A percentile compares a stretch with the other conserved stretches of the same genome.
phyloP scores from a whole-genome alignment of 768 basidiomycete genomes.

The Steccherinum ochraceum region DNA sequence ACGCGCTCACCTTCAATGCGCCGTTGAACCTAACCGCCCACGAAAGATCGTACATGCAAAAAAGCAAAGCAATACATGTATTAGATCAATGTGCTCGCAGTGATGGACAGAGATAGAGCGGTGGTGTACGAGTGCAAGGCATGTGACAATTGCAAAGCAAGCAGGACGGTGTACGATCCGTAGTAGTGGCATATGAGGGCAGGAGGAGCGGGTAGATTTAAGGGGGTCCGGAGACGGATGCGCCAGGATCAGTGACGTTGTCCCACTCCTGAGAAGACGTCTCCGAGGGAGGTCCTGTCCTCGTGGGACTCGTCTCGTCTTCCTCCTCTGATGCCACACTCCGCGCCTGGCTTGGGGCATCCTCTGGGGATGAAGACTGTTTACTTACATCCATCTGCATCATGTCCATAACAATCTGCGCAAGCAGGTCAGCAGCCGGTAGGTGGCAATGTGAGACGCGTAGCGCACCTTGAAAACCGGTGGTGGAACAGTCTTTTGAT shows the following conservation, averaged over 20 bases:
- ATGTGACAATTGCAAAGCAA: conserved; percentile 19
- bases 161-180: conserved; percentile 8
- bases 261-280: conserved; percentile 91
- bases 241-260: conserved; percentile 71
- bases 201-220: conserved; percentile 9
- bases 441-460: background rate
- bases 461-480: conserved; percentile 67
- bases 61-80: conserved; percentile 41
- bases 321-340: conserved; percentile 37
- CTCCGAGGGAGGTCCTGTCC: conserved; percentile 73
- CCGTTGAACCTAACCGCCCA: conserved; percentile 46
- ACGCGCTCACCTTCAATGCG: conserved; percentile 69
- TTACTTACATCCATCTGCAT: conserved; percentile 86
- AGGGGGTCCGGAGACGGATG: conserved; percentile 6
- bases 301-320: conserved; percentile 52
- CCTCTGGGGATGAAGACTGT: conserved; percentile 34
- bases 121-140: conserved; percentile 19
- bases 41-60: conserved; percentile 12
- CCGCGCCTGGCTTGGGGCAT: conserved; percentile 5
- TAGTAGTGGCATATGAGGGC: conserved; percentile 8
- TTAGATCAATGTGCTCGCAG: conserved; percentile 44
- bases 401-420: conserved; percentile 72
- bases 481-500: conserved; percentile 84
- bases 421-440: background rate
- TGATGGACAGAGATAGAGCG: conserved; percentile 15